Evolutionary conservation across 345 rosid species (phyloP).

Genomic region (Corchorus olitorius): DNA sequence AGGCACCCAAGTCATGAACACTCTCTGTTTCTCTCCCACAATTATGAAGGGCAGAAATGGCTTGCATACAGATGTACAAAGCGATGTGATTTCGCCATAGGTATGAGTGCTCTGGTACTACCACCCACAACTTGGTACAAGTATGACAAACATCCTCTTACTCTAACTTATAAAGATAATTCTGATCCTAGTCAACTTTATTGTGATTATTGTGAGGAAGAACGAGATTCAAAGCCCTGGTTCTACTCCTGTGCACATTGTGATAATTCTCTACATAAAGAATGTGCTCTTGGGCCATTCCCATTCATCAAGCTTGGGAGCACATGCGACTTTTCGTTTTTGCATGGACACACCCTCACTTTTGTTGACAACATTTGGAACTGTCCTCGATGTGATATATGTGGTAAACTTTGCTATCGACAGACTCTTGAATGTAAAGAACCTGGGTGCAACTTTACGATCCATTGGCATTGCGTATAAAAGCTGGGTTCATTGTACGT

Average conservation of each 20-base stretch:
- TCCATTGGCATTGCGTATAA: conserved; percentile 5
- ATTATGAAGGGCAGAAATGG: too few relatives aligned
- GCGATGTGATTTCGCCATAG: conserved; percentile 13
- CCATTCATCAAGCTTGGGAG: neutral
- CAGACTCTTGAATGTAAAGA: neutral
- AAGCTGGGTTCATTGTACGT: too few relatives aligned
- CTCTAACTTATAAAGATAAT: conserved; percentile 17
- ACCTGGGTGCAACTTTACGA: neutral
- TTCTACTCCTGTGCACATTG: conserved; percentile 1
- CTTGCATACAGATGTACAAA: conserved; percentile 6
- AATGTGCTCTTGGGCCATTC: too few relatives aligned
- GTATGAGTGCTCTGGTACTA: neutral
- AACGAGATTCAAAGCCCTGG: conserved; percentile 17
- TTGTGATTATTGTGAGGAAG: conserved; percentile 22
- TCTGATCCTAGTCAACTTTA: neutral
- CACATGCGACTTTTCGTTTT: neutral
- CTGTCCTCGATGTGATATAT: neutral
- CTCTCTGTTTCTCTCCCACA: neutral
- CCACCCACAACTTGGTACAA: conserved; percentile 14
- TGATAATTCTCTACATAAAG: too few relatives aligned
- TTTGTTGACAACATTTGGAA: neutral
- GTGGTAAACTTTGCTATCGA: neutral
- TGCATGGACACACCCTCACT: neutral
- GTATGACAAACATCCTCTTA: conserved; percentile 18
- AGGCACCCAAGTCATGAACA: conserved; percentile 17